Evolutionary conservation across 768 basidiomycete genomes (phyloP).

Genomic region (Amylocystis lapponica): DNA sequence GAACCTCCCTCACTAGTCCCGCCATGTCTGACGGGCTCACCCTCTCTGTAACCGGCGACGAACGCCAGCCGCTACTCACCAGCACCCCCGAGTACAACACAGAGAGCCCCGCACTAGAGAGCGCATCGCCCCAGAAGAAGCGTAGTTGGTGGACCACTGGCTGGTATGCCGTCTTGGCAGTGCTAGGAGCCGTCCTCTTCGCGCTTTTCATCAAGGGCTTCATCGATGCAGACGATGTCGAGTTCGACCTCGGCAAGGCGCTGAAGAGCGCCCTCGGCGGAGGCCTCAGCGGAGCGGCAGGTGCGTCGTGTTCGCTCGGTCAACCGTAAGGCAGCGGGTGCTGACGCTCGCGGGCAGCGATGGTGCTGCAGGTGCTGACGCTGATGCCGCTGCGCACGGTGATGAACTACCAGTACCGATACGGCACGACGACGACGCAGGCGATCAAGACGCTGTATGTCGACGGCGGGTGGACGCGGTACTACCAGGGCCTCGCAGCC

Average conservation of each 20-base stretch:
- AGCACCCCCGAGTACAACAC: neutral
- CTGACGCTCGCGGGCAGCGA: conserved; percentile 43
- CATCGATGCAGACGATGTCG: conserved; percentile 60
- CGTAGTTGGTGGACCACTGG: conserved; percentile 22
- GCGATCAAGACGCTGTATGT: conserved; percentile 63
- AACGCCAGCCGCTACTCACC: conserved; percentile 16
- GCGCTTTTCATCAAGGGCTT: conserved; percentile 63
- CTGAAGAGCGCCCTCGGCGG: conserved; percentile 84
- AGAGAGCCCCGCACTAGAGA: conserved; percentile 7
- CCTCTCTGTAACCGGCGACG: conserved; percentile 6
- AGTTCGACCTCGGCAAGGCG: conserved; percentile 78
- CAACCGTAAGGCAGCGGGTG: neutral
- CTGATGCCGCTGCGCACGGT: conserved; percentile 95
- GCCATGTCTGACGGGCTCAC: conserved; percentile 1
- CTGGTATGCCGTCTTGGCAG: conserved; percentile 29
- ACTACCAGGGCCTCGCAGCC: conserved; percentile 82
- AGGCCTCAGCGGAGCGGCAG: conserved; percentile 84
- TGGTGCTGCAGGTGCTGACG: conserved; percentile 89
- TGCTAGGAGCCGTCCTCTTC: conserved; percentile 34
- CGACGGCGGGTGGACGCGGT: conserved; percentile 78
- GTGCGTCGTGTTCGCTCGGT: conserved; percentile 36
- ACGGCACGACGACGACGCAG: conserved; percentile 67
- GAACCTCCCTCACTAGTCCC: neutral
- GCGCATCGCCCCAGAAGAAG: conserved; percentile 15
- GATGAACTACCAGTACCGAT: conserved; percentile 96